Evolutionary conservation across 805 yeast genomes (phyloP), one percentile per base, ranked within the genome.

Genomic region (Nakazawaea sp.): DNA sequence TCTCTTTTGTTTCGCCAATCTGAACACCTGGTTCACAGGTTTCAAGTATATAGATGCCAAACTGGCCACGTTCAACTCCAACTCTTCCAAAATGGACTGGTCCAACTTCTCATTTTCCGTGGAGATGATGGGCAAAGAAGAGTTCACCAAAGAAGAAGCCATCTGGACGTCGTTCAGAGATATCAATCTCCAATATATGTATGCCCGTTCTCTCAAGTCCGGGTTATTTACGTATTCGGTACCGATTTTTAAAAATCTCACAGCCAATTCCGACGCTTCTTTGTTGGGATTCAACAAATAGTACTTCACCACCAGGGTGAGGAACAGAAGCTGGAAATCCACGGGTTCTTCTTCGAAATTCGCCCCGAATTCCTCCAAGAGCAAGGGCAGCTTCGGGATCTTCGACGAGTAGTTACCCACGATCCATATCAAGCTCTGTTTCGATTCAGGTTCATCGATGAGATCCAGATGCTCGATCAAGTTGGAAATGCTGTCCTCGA

Each of bases 191-290:
- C 95, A 82, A 59, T 90, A 89, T 59, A 86, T 77, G 50, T 66
- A 81, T 0, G 90, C 96, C 27, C 96, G 61, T 45, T 86, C 94
- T 43, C 97, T 68, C 9, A 88, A 58, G 58, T 90, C 97, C 0
- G 96, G 96, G 47, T 86, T 80, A 43, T 79, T 78, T 2, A 68
- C 62, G 10, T 78, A 82, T 46, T 86, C 92, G 0, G 94, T 82
- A 6, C 88, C 82, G 53, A 64, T 56, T 49, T 77, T 78, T 38
- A 88, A 59, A 0, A 81, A 62, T 24, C 66, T 64, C 26, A 85
- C 61, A 2, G 87, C 74, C 10, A 81, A 49, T 2, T 61, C 50
- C 47, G 81, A 82, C 2, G 80, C 78, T 16, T 55, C 55, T 11
- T 42, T 42, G 12, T 42, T 38, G 0, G 88, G 85, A 19, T 63